Conservation (phyloP, 108 stramenopile genomes). For the Stephanodiscus minutulus region DNA sequence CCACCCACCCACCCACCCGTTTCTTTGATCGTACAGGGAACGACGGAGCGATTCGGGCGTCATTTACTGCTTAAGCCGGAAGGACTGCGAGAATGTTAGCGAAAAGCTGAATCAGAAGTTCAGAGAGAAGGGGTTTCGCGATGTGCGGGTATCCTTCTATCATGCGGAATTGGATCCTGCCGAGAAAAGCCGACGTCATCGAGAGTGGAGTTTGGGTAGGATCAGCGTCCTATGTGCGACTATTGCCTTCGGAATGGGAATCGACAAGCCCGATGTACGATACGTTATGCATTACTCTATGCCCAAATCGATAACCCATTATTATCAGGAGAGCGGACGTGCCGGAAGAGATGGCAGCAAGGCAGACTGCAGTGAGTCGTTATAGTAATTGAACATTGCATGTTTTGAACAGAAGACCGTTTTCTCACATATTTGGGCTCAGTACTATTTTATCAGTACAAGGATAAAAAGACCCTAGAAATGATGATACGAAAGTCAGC, state of each 20-base stretch:
- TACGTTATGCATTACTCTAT: conserved; percentile 98
- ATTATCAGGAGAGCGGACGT: conserved; percentile 97
- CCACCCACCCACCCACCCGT: too few species aligned
- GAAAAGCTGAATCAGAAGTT: conserved; percentile 70
- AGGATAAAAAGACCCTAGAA: conserved; percentile 86
- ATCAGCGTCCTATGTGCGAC: conserved; percentile 96
- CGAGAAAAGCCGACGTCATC: conserved; percentile 83
- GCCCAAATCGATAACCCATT: conserved; percentile 98
- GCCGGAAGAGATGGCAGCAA: conserved; percentile 94
- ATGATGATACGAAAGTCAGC: conserved; percentile 80
- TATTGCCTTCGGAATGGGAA: conserved; percentile 89
- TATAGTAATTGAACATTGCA: too few species aligned
- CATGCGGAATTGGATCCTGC: conserved; percentile 91
- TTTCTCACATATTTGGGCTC: too few species aligned
- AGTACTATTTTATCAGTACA: conserved; percentile 89
- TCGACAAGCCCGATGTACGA: conserved; percentile 87
- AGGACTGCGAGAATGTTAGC: conserved; percentile 91
- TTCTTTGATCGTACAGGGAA: conserved; percentile 5
- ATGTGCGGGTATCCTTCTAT: conserved; percentile 87
- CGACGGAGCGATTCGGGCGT: conserved; percentile 90
- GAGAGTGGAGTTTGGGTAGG: conserved; percentile 86
- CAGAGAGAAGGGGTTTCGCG: conserved; percentile 55
- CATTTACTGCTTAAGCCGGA: conserved; percentile 95
- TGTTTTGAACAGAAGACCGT: too few species aligned
- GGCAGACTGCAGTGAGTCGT: conserved; percentile 77